Evolutionary conservation across 148 eudicot species (phyloP), one percentile per base, ranked within the genome.

Genomic region (Drosera capensis): DNA sequence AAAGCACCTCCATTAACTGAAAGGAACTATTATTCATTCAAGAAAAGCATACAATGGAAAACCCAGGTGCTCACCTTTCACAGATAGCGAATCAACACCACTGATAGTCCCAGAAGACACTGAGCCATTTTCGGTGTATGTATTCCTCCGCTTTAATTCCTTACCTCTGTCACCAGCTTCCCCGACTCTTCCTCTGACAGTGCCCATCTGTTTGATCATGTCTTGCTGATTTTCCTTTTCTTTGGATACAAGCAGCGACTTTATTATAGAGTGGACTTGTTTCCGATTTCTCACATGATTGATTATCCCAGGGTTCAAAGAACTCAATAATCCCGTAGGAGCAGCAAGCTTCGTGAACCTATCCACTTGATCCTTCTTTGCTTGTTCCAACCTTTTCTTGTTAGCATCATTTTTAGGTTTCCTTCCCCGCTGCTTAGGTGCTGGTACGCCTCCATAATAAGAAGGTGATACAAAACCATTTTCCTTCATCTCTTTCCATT

Each of bases 251-350:
- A 90, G 93, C 24, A 90, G 50, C 9, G 82, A 73, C 71, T 84
- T 80, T 39, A 90, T 90, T 46, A 90, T 90, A 5, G 99, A 80
- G 54, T 68, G 82, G 50, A 84, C 99, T 57, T 84, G 95, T 60
- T 81, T 90, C 46, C 82, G 80, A 48, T 90, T 90, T 47, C 99
- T 67, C 17, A 90, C 99, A 45, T 85, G 95, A 66, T 85, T 90
- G 46, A 90, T 90, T 48, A 90, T 84, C 55, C 99, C 93, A 3
- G 95, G 99, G 59, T 85, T 90, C 54, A 90, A 60, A 25, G 78
- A 93, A 59, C 76, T 85, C 23, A 90, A 74, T 65, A 88, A 57
- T 14, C 93, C 97, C 73, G 84, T 77, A 28, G 97, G 97, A 62
- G 95, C 97, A 38, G 95, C 95, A 42, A 78, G 57, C 66, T 73